Percentiles rank a stretch among this genome's conserved stretches.
Conservation (phyloP, 176 grass and related monocot species). For the Elaeis guineensis region DNA sequence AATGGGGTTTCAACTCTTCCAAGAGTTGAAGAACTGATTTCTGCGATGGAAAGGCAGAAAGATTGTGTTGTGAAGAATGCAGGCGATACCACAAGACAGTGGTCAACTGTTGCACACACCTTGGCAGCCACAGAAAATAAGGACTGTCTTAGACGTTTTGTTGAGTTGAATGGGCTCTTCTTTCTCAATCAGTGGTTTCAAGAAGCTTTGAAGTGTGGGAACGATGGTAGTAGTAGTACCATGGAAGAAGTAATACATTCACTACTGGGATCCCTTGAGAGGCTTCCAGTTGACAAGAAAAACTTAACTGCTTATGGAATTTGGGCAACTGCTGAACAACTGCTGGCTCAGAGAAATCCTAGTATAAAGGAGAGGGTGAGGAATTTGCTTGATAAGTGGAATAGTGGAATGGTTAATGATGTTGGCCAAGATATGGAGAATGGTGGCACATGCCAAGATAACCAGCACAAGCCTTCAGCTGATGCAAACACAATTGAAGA, state of each 20-base stretch:
- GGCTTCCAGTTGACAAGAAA: conserved; percentile 26
- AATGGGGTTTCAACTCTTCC: conserved; percentile 47
- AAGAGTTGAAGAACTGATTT: conserved; percentile 42
- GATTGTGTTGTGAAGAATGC: conserved; percentile 16
- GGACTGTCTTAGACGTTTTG: conserved; percentile 48
- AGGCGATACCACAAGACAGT: conserved; percentile 43
- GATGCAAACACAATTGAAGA: not conserved
- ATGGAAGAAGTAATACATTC: conserved; percentile 35
- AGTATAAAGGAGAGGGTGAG: conserved; percentile 42
- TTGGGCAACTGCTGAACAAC: conserved; percentile 29
- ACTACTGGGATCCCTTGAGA: conserved; percentile 35
- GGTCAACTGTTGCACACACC: conserved; percentile 24
- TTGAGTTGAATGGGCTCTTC: conserved; percentile 45
- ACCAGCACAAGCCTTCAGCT: conserved; percentile 7
- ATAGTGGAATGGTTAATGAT: conserved; percentile 2
- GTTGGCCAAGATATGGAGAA: conserved; percentile 4
- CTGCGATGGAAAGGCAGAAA: conserved; percentile 41
- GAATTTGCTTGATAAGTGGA: conserved; percentile 42
- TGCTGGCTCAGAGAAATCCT: conserved; percentile 29
- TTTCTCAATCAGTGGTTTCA: conserved; percentile 60
- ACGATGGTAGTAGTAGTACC: conserved; percentile 11
- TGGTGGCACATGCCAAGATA: conserved; percentile 1
- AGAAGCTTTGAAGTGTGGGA: conserved; percentile 34
- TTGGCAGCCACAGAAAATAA: conserved; percentile 36
- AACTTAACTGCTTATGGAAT: conserved; percentile 28